phyloP scores from a whole-genome alignment of 352 stramenopile species.

The Saprolegnia parasitica region DNA sequence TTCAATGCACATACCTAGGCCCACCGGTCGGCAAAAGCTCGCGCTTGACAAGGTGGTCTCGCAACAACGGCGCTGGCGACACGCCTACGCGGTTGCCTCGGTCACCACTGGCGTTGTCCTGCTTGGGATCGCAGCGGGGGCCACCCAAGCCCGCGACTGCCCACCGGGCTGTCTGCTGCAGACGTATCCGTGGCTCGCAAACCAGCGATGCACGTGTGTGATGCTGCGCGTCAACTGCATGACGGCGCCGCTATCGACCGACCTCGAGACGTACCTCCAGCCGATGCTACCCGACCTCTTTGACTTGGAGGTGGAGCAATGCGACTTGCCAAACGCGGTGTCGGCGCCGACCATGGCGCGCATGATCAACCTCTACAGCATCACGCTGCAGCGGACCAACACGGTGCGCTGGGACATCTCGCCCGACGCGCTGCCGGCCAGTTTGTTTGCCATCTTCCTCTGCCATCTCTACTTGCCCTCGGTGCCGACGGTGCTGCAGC shows the following conservation, averaged over 20 bases:
- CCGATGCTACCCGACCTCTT: conserved; percentile 3
- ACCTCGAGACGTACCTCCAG: neutral
- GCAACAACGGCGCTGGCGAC: neutral
- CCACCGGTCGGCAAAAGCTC: too few species aligned
- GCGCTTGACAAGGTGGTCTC: too few species aligned
- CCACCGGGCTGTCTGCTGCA: conserved; percentile 8
- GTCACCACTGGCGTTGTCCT: neutral
- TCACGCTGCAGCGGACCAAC: conserved; percentile 15
- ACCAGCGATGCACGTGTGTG: conserved; percentile 8
- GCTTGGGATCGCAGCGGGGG: neutral
- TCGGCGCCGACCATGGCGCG: neutral
- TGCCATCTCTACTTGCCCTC: neutral
- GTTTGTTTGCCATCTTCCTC: neutral
- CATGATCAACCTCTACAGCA: conserved; percentile 15
- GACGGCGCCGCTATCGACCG: neutral
- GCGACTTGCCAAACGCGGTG: conserved; percentile 6
- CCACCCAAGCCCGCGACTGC: neutral
- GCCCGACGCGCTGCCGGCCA: conserved; percentile 5
- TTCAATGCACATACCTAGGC: too few species aligned
- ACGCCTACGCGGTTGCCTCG: neutral
- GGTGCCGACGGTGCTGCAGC: neutral
- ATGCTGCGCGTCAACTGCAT: conserved; percentile 19
- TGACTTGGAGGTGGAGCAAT: conserved; percentile 16
- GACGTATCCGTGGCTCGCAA: conserved; percentile 20
- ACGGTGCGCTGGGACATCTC: conserved; percentile 17